Evolutionary conservation across 805 yeast species (phyloP).

Genomic region (Cyberlindnera mrakii): DNA sequence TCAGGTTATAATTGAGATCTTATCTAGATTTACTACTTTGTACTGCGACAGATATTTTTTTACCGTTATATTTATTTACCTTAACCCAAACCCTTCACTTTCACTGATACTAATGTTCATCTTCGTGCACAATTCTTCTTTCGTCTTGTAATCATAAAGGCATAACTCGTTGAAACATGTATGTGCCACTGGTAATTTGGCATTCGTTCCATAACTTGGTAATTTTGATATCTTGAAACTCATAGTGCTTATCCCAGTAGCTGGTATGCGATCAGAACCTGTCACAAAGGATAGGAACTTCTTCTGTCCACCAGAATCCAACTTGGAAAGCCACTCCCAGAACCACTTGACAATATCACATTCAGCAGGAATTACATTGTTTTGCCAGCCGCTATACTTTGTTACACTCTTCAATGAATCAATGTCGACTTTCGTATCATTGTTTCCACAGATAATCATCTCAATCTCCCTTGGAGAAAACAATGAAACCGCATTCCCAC

Average conservation of each 20-base stretch:
- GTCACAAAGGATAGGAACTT: conserved; percentile 72
- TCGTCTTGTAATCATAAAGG: conserved; percentile 55
- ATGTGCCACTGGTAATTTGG: conserved; percentile 76
- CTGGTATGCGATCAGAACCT: conserved; percentile 89
- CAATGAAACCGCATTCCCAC: conserved; percentile 72
- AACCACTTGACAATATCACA: conserved; percentile 64
- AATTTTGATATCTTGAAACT: conserved; percentile 61
- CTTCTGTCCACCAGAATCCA: conserved; percentile 45
- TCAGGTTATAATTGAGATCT: neutral
- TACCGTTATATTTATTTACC: neutral
- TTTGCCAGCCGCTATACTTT: conserved; percentile 59
- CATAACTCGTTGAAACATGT: conserved; percentile 93
- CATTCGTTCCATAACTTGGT: conserved; percentile 21
- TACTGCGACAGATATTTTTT: neutral
- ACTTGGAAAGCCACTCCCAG: conserved; percentile 66
- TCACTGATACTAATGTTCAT: conserved; percentile 66
- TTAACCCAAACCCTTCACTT: conserved; percentile 81
- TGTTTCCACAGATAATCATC: conserved; percentile 69
- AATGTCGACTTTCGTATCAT: conserved; percentile 58
- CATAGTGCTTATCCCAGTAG: conserved; percentile 80
- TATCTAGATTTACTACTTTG: neutral
- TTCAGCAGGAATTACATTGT: conserved; percentile 26
- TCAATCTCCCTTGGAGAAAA: conserved; percentile 82
- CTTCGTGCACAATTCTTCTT: conserved; percentile 51
- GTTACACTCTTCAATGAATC: conserved; percentile 65